A percentile compares a stretch with the other conserved stretches of the same genome.
phyloP scores from a whole-genome alignment of 176 grass and related monocot species.

The Dactylis glomerata region DNA sequence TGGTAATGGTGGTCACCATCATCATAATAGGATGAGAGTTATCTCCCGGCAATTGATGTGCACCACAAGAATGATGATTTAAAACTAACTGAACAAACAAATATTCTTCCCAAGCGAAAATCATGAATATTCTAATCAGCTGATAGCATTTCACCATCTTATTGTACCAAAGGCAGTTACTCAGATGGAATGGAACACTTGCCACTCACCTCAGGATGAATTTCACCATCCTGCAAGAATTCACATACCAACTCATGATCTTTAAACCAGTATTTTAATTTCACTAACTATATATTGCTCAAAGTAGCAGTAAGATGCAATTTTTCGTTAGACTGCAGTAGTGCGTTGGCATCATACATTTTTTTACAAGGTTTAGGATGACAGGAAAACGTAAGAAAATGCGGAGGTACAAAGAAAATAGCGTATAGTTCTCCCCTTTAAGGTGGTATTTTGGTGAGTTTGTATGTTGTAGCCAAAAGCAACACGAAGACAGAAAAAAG shows the following conservation, averaged over 20 bases:
- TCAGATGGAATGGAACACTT: background rate
- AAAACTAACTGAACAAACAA: background rate
- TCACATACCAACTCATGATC: background rate
- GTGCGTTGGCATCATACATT: background rate
- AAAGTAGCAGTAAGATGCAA: background rate
- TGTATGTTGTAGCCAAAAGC: background rate
- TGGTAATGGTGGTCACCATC: constrained; percentile 25
- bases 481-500: background rate
- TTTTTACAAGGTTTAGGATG: background rate
- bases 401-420: background rate
- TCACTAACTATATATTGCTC: background rate
- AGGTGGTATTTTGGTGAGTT: background rate
- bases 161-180: background rate
- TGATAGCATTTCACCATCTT: background rate
- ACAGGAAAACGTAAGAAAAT: background rate
- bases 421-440: background rate
- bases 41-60: background rate
- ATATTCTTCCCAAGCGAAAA: background rate
- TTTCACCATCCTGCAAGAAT: constrained; percentile 7
- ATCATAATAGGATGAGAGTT: background rate
- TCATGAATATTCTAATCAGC: background rate
- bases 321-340: background rate
- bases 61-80: constrained; percentile 21
- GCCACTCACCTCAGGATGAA: background rate
- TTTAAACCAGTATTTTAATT: background rate